Base-by-base conservation (phyloP, 495 filamentous ascomycete genomes). In the Aspergillus kassunensis region DNA sequence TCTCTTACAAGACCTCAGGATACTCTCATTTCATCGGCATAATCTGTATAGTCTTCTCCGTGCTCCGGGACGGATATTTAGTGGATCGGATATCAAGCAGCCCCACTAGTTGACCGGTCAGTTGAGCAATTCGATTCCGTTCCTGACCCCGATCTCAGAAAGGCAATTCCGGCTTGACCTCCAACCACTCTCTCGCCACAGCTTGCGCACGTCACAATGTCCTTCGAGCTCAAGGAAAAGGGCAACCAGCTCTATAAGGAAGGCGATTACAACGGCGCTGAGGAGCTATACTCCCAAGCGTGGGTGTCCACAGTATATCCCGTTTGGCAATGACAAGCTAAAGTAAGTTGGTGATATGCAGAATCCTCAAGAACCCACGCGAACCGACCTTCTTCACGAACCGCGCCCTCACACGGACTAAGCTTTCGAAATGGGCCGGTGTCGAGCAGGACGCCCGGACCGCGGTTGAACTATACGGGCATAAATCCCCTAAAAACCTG, bases 271-370 rank as follows among this genome's bases (percentile, higher is more conserved):
- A 69, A 61, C 19, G 78, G 74, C 24, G 92, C 92, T 25, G 91
- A 96, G 58, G 78, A 80, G 18, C 72, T 82, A 48, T 97, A 91
- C 70, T 89, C 88, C 10, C 85, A 93, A 76, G 92, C 92, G 88
- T 91, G 75, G 67, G 82, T 23, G 30, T 11, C 5, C 11, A 27
- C 11, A 27, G 9, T 9, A 4, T 9, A 27, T 4, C 24, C 9
- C 24, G 4, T 27, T 27, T 27, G 24, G 4, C 9, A 27, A 9
- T 4, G 24, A 27, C 4, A 27, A 27, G 10, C 4, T 9, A 33
- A 11, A 33, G 6, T 33, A n/a, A 33, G 37, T 15, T n/a, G 13
- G 24, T 27, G 24, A 12, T 19, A 20, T 4, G 11, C 37, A 79
- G 76, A 30, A 78, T 80, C 48, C 64, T 65, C 41, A 76, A 76